A percentile compares a stretch with the other conserved stretches of the same genome.
Evolutionary conservation across 306 rosid genomes (phyloP).

Genomic region (Prunus mume): DNA sequence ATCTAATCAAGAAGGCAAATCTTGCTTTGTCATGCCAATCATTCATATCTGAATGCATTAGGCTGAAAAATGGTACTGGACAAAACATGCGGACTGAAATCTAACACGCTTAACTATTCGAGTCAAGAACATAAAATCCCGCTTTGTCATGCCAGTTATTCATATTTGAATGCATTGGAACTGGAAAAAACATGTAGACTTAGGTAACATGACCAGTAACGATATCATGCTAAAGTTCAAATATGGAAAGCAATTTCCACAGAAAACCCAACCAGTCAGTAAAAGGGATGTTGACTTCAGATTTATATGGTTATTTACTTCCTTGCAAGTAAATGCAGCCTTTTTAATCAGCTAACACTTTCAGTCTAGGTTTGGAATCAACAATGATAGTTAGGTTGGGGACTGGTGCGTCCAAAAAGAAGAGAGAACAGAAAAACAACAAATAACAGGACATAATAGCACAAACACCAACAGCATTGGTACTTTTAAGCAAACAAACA

Average conservation of each 20-base stretch:
- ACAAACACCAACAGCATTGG: not conserved
- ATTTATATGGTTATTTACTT: not conserved
- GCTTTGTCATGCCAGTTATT: not conserved
- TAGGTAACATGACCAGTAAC: not conserved
- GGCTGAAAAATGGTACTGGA: not conserved
- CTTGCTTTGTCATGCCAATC: not conserved
- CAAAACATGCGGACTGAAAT: not conserved
- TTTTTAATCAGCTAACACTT: not conserved
- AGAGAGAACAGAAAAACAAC: not conserved
- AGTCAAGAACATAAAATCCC: not conserved
- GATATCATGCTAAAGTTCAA: not conserved
- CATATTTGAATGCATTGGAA: not conserved
- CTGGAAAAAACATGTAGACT: not conserved
- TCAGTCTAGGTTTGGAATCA: not conserved
- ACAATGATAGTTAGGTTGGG: not conserved
- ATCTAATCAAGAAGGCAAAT: not conserved
- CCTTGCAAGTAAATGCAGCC: not conserved
- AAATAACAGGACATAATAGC: not conserved
- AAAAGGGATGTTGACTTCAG: not conserved
- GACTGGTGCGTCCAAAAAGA: slow-evolving; percentile 1
- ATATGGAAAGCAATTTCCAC: not conserved
- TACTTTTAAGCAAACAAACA: not conserved
- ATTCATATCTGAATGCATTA: not conserved
- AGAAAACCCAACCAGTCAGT: not conserved
- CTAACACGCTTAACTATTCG: not conserved